These are phyloP conservation scores for Coffea humblotiana DNA, from an alignment of 305 asterid genomes.

Conservation along the genomic window DNA sequence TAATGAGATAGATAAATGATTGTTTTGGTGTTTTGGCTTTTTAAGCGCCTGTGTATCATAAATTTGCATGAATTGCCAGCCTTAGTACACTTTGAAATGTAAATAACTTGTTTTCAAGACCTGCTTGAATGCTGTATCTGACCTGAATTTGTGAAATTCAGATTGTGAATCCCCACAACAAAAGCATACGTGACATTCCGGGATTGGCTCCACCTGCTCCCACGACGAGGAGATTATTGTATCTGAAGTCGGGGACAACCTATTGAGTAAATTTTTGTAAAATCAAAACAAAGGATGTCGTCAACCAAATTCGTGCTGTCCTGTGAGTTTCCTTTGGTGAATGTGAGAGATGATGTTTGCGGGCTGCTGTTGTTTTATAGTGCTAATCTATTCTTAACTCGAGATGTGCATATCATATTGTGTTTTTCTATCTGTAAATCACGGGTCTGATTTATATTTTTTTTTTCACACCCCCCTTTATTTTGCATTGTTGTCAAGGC, in stretches of 20 bases:
- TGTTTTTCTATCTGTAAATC: constrained; percentile 43
- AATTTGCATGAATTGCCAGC: not conserved
- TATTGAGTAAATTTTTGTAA: constrained; percentile 26
- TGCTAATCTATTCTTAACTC: constrained; percentile 20
- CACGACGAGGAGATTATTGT: constrained; percentile 71
- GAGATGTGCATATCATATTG: constrained; percentile 54
- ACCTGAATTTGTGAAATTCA: constrained; percentile 25
- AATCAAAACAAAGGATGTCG: constrained; percentile 12
- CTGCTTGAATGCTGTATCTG: not conserved
- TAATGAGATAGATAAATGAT: not conserved
- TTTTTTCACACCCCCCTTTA: constrained; percentile 12
- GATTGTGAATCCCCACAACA: constrained; percentile 92
- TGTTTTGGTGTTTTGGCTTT: not conserved
- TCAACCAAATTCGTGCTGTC: constrained; percentile 19
- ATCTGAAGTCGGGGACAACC: constrained; percentile 37
- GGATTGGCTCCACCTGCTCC: constrained; percentile 99
- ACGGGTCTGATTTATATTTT: constrained; percentile 14
- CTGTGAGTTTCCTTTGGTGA: constrained; percentile 23
- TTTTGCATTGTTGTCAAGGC: not conserved
- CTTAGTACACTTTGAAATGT: not conserved
- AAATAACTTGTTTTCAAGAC: not conserved
- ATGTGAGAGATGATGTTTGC: constrained; percentile 18
- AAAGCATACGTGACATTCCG: constrained; percentile 82
- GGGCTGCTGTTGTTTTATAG: constrained; percentile 24
- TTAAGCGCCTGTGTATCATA: not conserved